Conservation (phyloP, 371 early-diverging fungal genomes). For the Homolaphlyctis polyrhiza region DNA sequence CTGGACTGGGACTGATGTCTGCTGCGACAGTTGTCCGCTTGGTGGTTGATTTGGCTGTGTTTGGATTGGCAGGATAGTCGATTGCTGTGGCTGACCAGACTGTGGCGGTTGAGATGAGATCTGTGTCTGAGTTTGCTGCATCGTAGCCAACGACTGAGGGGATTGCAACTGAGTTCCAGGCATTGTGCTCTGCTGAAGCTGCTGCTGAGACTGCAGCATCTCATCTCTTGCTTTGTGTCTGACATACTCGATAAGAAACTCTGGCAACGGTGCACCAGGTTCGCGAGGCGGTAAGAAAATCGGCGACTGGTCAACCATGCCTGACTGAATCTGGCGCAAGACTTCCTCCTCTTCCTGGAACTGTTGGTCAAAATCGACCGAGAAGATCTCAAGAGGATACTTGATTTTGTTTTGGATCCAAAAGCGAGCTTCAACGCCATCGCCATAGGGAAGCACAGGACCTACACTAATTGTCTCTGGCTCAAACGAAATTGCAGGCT, state of each 20-base stretch:
- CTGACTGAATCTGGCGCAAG: conserved; percentile 27
- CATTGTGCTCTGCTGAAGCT: background rate
- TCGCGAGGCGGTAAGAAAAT: conserved; percentile 39
- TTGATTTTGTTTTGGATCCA: conserved; percentile 38
- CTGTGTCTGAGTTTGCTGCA: too few relatives aligned
- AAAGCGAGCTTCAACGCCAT: conserved; percentile 37
- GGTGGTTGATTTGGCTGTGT: too few relatives aligned
- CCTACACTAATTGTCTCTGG: conserved; percentile 35
- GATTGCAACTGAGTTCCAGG: conserved; percentile 5
- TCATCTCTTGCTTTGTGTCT: conserved; percentile 15
- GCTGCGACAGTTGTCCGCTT: too few relatives aligned
- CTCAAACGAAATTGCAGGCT: conserved; percentile 33
- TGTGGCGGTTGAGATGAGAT: too few relatives aligned
- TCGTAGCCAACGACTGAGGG: too few relatives aligned
- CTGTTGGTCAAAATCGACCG: conserved; percentile 46
- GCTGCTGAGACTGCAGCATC: background rate
- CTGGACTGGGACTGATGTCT: too few relatives aligned
- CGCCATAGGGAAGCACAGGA: conserved; percentile 45
- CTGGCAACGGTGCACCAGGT: conserved; percentile 33
- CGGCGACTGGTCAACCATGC: conserved; percentile 24
- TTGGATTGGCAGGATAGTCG: too few relatives aligned
- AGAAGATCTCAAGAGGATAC: conserved; percentile 43
- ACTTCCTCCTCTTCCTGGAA: conserved; percentile 46
- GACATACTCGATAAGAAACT: conserved; percentile 23
- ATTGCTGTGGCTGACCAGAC: too few relatives aligned